Conservation (phyloP, 768 basidiomycete species). For the Chalciporus piperatus region DNA sequence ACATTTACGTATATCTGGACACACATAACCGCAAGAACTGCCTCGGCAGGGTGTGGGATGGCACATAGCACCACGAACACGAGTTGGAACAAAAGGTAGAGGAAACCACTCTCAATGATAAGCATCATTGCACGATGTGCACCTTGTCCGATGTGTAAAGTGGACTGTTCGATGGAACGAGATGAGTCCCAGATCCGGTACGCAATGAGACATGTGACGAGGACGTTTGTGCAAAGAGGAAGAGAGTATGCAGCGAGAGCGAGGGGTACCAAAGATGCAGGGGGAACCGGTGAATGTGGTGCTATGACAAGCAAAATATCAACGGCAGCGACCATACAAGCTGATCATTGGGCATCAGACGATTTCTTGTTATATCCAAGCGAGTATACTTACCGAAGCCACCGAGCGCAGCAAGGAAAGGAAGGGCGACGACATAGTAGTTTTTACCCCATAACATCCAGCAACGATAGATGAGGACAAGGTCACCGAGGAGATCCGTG, state of each 20-base stretch:
- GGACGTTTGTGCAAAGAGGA: constrained; percentile 40
- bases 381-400: constrained; percentile 31
- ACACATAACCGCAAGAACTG: constrained; percentile 35
- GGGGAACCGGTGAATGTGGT: constrained; percentile 34
- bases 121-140: constrained; percentile 31
- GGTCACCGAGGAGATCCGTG: constrained; percentile 35
- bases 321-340: constrained; percentile 29
- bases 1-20: constrained; percentile 41
- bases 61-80: constrained; percentile 41
- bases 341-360: constrained; percentile 14
- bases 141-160: constrained; percentile 10
- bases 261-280: constrained; percentile 34
- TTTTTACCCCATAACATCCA: constrained; percentile 40
- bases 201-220: constrained; percentile 42
- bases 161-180: constrained; percentile 8
- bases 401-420: constrained; percentile 32
- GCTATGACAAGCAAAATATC: constrained; percentile 27
- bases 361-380: background rate
- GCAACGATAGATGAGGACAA: constrained; percentile 40
- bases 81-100: constrained; percentile 40
- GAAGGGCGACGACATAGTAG: constrained; percentile 33
- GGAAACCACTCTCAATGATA: constrained; percentile 39
- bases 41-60: constrained; percentile 32
- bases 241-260: constrained; percentile 36
- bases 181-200: constrained; percentile 36